phyloP scores from a whole-genome alignment of 495 filamentous ascomycete species.

The Glarea lozoyensis region DNA sequence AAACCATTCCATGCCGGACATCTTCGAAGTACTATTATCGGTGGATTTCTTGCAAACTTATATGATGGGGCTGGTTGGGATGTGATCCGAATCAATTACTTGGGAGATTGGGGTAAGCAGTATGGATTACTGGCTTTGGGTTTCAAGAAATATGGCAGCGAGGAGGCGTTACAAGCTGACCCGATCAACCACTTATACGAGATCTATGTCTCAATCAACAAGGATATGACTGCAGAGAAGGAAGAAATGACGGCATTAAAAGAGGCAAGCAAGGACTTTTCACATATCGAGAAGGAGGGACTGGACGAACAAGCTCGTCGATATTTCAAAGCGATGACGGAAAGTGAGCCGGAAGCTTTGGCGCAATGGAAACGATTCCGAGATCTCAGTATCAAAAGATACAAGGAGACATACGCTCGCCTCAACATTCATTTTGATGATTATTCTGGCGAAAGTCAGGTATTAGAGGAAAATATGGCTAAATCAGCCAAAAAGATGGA shows the following conservation, averaged over 20 bases:
- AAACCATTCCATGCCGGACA: conserved; percentile 64
- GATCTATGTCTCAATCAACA: conserved; percentile 55
- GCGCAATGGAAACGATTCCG: conserved; percentile 82
- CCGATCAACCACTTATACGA: conserved; percentile 58
- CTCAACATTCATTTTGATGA: conserved; percentile 91
- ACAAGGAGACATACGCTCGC: conserved; percentile 72
- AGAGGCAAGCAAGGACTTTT: conserved; percentile 32
- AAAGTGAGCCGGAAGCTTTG: conserved; percentile 66
- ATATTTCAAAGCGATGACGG: conserved; percentile 91
- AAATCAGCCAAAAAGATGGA: conserved; percentile 53
- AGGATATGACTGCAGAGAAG: conserved; percentile 46
- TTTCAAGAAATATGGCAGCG: conserved; percentile 50
- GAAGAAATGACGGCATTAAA: conserved; percentile 38
- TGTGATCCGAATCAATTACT: conserved; percentile 54
- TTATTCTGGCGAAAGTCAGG: conserved; percentile 92
- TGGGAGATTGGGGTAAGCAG: conserved; percentile 62
- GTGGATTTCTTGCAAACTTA: conserved; percentile 53
- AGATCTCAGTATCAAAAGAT: conserved; percentile 78
- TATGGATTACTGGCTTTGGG: conserved; percentile 53
- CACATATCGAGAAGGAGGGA: conserved; percentile 38
- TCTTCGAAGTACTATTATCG: conserved; percentile 58
- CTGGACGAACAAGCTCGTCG: conserved; percentile 54
- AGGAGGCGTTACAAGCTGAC: conserved; percentile 44
- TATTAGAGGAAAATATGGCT: conserved; percentile 75
- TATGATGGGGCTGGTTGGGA: conserved; percentile 53